Conservation (phyloP, 2,329 filamentous ascomycete species). For the Plenodomus lindquistii region DNA sequence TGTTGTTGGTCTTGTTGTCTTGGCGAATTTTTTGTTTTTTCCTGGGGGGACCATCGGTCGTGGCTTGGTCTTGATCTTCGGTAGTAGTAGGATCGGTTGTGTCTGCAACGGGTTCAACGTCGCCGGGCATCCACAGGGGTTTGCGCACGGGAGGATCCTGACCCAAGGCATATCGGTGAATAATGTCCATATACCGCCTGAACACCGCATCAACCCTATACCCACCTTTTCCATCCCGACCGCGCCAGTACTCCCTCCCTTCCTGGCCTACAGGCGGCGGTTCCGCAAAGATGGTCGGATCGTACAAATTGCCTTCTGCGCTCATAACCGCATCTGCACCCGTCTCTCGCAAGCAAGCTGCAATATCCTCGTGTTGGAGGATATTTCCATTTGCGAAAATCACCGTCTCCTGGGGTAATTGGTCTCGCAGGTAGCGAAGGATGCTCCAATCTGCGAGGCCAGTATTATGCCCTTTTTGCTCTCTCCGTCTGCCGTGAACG, state of each 20-base stretch:
- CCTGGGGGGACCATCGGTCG: conserved; percentile 34
- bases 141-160: conserved; percentile 66
- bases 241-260: conserved; percentile 82
- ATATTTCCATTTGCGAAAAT: conserved; percentile 98
- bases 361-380: conserved; percentile 76
- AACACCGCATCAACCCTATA: conserved; percentile 88
- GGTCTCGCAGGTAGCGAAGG: conserved; percentile 79
- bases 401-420: conserved; percentile 82
- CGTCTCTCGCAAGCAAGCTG: conserved; percentile 76
- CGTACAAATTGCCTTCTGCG: conserved; percentile 91
- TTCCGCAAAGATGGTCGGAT: conserved; percentile 81
- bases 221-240: conserved; percentile 75
- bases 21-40: conserved; percentile 37
- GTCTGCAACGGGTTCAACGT: conserved; percentile 47
- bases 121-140: conserved; percentile 72
- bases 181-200: conserved; percentile 86
- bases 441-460: conserved; percentile 91
- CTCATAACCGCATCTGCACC: conserved; percentile 94
- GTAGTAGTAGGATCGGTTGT: conserved; percentile 22
- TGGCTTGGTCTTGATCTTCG: conserved; percentile 18
- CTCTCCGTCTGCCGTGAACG: conserved; percentile 83
- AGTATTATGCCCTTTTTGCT: conserved; percentile 96
- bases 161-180: conserved; percentile 76
- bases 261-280: conserved; percentile 67
- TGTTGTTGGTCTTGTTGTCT: conserved; percentile 45